Conservation (phyloP, 2,329 filamentous ascomycete species). For the Pestalotiopsis sp. region DNA sequence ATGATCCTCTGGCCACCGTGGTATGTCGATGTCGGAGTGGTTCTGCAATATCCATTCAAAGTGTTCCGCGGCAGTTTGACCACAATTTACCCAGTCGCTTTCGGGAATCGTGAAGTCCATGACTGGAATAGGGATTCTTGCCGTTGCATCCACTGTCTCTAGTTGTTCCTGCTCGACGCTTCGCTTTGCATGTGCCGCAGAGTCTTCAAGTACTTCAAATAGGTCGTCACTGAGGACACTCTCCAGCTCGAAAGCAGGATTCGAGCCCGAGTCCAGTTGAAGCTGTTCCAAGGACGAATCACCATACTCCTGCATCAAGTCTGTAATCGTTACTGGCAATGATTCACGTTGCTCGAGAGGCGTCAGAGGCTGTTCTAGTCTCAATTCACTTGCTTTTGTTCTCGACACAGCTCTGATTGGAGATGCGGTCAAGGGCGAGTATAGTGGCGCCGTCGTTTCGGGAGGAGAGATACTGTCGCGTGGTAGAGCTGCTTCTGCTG, state of each 20-base stretch:
- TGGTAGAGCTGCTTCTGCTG: slow-evolving; percentile 20
- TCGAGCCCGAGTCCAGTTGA: background rate
- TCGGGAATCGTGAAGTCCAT: slow-evolving; percentile 28
- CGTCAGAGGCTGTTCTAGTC: slow-evolving; percentile 26
- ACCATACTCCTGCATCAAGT: slow-evolving; percentile 13
- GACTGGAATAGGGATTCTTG: slow-evolving; percentile 26
- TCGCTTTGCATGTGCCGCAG: slow-evolving; percentile 14
- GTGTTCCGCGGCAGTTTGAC: slow-evolving; percentile 17
- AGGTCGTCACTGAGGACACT: slow-evolving; percentile 17
- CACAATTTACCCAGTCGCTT: slow-evolving; percentile 22
- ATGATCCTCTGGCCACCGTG: slow-evolving; percentile 17
- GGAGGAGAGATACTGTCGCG: slow-evolving; percentile 9
- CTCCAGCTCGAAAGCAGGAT: slow-evolving; percentile 1
- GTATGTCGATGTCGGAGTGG: slow-evolving; percentile 11
- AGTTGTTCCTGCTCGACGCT: slow-evolving; percentile 28
- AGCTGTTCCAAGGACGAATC: slow-evolving; percentile 20
- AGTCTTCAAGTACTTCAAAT: slow-evolving; percentile 17
- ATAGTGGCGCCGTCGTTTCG: slow-evolving; percentile 6
- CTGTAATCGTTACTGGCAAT: slow-evolving; percentile 9
- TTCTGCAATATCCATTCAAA: slow-evolving; percentile 17
- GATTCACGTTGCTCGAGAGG: slow-evolving; percentile 16
- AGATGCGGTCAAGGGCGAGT: slow-evolving; percentile 15
- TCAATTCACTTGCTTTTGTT: slow-evolving; percentile 19
- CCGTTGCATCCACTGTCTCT: slow-evolving; percentile 23
- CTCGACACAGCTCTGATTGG: slow-evolving; percentile 10